A percentile compares a stretch with the other conserved stretches of the same genome.
These are phyloP conservation scores for Kondoa malvinella DNA, from an alignment of 768 basidiomycete species.

Conservation along the genomic window DNA sequence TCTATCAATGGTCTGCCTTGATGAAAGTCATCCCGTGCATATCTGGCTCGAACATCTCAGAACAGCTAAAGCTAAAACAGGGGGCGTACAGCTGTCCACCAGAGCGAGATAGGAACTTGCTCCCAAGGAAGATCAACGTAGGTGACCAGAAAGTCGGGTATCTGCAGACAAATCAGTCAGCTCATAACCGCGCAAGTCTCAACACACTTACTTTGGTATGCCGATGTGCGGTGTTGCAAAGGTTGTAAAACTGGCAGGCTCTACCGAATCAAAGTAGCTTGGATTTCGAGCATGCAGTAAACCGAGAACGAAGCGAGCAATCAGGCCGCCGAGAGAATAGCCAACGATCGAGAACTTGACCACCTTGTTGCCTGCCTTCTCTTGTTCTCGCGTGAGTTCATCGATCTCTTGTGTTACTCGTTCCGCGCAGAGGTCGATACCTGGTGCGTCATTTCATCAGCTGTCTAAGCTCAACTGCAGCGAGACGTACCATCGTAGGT, in stretches of 20 bases:
- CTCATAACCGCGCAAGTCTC: not conserved
- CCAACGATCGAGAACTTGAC: not conserved
- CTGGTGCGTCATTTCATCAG: not conserved
- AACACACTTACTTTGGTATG: conserved; percentile 36
- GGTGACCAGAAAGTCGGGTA: conserved; percentile 47
- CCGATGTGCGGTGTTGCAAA: conserved; percentile 72
- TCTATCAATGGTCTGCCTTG: conserved; percentile 52
- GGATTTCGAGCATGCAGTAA: conserved; percentile 30
- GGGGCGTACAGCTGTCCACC: conserved; percentile 66
- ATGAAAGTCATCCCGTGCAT: conserved; percentile 45
- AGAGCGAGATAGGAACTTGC: conserved; percentile 55
- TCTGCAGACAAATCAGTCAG: not conserved
- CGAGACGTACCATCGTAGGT: too few species aligned
- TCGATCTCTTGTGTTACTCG: not conserved
- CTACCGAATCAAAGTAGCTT: conserved; percentile 50
- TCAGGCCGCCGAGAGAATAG: conserved; percentile 61
- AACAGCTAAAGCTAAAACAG: too few species aligned
- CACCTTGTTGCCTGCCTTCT: conserved; percentile 24
- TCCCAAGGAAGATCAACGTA: conserved; percentile 44
- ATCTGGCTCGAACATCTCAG: too few species aligned
- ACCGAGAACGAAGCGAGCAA: conserved; percentile 64
- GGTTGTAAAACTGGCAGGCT: conserved; percentile 64
- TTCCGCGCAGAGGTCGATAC: conserved; percentile 1
- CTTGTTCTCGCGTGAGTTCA: not conserved
- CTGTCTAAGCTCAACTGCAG: too few species aligned